Percentiles rank a stretch among this genome's conserved stretches.
phyloP scores from a whole-genome alignment of 805 yeast species.

The Helenozyma rhizophorensis region DNA sequence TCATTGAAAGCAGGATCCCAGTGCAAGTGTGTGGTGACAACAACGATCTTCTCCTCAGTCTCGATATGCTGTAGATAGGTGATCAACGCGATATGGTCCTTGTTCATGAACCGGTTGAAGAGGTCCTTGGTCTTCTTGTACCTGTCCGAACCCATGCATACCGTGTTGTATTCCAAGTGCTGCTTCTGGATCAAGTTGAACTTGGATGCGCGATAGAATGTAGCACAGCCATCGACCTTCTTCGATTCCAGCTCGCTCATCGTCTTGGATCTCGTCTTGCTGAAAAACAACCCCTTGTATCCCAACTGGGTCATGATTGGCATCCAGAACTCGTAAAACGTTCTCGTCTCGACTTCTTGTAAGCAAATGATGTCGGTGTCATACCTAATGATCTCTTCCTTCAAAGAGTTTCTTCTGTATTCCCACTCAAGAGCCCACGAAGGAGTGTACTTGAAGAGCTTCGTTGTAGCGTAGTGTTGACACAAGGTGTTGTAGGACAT shows the following conservation, averaged over 20 bases:
- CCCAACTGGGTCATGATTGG: conserved; percentile 71
- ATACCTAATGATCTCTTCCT: conserved; percentile 62
- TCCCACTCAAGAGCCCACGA: conserved; percentile 97
- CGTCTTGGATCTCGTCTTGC: conserved; percentile 89
- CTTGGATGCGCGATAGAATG: conserved; percentile 68
- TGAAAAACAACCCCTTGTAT: conserved; percentile 76
- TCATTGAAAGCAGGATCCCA: conserved; percentile 98
- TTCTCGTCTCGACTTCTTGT: conserved; percentile 91
- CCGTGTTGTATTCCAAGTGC: conserved; percentile 76
- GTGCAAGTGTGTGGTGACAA: conserved; percentile 91
- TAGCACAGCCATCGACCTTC: conserved; percentile 98
- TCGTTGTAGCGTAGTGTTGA: conserved; percentile 91
- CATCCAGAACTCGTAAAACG: conserved; percentile 82
- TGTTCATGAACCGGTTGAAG: conserved; percentile 92
- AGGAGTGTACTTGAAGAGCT: conserved; percentile 90
- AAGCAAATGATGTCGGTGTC: conserved; percentile 80
- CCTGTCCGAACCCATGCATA: conserved; percentile 76
- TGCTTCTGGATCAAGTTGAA: conserved; percentile 70
- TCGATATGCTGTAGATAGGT: conserved; percentile 67
- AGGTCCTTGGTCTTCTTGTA: conserved; percentile 92
- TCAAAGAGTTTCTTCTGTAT: conserved; percentile 72
- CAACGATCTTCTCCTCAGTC: conserved; percentile 66
- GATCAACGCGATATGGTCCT: conserved; percentile 86
- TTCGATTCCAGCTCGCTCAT: conserved; percentile 76
- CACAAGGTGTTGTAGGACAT: conserved; percentile 90